Evolutionary conservation across 2,329 filamentous ascomycete genomes (phyloP).

Genomic region (Fusarium fujikuroi): DNA sequence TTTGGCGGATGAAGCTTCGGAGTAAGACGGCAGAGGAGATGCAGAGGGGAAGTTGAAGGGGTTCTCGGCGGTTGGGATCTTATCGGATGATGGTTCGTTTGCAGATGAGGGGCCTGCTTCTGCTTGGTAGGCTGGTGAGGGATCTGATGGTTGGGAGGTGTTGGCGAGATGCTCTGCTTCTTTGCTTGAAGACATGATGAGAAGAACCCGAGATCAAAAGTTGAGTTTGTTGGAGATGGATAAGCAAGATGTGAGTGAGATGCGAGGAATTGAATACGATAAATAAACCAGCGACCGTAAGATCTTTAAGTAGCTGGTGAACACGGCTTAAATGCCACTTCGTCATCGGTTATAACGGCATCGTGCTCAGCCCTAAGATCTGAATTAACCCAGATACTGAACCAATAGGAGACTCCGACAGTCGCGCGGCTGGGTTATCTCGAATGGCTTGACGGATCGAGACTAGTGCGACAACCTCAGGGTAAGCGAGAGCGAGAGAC

Average conservation of each 20-base stretch:
- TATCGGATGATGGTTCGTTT: neutral
- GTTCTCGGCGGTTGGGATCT: constrained; percentile 46
- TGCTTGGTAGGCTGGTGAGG: neutral
- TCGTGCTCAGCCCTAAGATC: constrained; percentile 20
- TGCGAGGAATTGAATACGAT: neutral
- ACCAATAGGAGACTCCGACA: constrained; percentile 6
- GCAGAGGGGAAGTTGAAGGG: constrained; percentile 56
- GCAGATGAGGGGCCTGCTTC: neutral
- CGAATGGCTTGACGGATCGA: constrained; percentile 4
- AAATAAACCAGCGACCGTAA: neutral
- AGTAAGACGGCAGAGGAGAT: constrained; percentile 47
- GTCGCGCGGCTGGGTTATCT: neutral
- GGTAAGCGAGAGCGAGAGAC: constrained; percentile 8
- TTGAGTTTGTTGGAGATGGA: fast-evolving
- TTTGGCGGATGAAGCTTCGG: constrained; percentile 28
- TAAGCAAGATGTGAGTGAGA: too few species aligned
- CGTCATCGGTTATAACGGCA: constrained; percentile 33
- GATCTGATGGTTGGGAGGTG: neutral
- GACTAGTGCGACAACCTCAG: neutral
- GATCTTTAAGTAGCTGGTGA: constrained; percentile 7
- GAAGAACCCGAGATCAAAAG: fast-evolving
- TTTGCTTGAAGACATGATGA: constrained; percentile 23
- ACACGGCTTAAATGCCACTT: constrained; percentile 8
- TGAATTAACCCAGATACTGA: too few species aligned
- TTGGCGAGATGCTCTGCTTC: constrained; percentile 26